Base-by-base conservation (phyloP, 164 flowering plant species). In the Houttuynia cordata region DNA sequence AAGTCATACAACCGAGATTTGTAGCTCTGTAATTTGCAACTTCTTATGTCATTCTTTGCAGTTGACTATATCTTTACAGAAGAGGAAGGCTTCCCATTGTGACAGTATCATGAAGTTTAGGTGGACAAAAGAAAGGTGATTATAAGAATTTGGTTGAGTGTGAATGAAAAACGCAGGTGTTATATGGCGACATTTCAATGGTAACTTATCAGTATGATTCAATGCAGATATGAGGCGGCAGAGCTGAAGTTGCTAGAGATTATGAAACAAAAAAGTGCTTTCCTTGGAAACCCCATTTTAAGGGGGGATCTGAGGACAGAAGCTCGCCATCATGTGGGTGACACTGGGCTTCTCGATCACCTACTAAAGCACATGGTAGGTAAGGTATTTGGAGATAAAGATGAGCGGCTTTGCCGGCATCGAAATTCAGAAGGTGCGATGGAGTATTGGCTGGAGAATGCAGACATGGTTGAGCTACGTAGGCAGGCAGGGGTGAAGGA, bases 371-470 rank as follows among this genome's bases (percentile, higher is more conserved):
- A 88, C 61, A 83, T 87, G 86, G 84, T 91, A 0, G 95, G 90
- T 42, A 88, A 82, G 62, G 73, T 82, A 41, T 83, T 86, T 0
- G 87, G 93, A 0, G 86, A 84, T 25, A 90, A 90, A 5, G 52
- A 61, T 20, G 87, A 85, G 51, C 62, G 98, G 64, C 87, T 91
- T 62, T 66, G 84, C 45, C 62, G 98, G 69, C 67, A 92, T 42
- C 94, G 85, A 69, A 91, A 87, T 63, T 78, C 91, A 0, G 87
- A 85, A 8, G 98, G 98, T 0, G 85, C 80, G 30, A 91, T 91
- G 95, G 98, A 91, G 75, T 91, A 91, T 39, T 91, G 96, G 96
- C 60, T 91, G 51, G 97, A 91, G 71, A 73, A 70, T 41, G 85
- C 90, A 45, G 85, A 85, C 53, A 67, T 88, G 60, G 71, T 82